phyloP scores from a whole-genome alignment of 2,329 filamentous ascomycete genomes.

The Clathrospora elynae region DNA sequence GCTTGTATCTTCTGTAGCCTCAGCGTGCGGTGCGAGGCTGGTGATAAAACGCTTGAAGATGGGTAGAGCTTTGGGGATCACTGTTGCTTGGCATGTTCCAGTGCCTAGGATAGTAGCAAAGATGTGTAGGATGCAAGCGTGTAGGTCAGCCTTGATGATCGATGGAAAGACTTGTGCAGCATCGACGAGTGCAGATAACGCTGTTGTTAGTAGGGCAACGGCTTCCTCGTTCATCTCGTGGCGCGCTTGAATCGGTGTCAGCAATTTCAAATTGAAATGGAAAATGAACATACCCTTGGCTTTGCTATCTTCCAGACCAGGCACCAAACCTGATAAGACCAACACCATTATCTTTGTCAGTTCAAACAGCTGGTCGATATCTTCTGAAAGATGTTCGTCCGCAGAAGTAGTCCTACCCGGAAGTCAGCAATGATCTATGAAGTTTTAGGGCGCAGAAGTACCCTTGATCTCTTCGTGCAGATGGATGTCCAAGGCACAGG shows the following conservation, averaged over 20 bases:
- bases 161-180: slow-evolving; percentile 94
- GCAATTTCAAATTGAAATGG: background rate
- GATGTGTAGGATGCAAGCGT: slow-evolving; percentile 95
- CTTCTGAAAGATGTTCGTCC: slow-evolving; percentile 84
- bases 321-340: slow-evolving; percentile 84
- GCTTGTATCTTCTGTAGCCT: slow-evolving; percentile 58
- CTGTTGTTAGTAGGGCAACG: slow-evolving; percentile 75
- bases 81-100: slow-evolving; percentile 80
- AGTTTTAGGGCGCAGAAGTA: slow-evolving; percentile 42
- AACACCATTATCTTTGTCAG: slow-evolving; percentile 94
- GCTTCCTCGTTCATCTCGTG: slow-evolving; percentile 88
- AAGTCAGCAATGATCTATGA: slow-evolving; percentile 8
- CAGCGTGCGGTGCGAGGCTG: slow-evolving; percentile 63
- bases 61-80: slow-evolving; percentile 87
- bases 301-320: slow-evolving; percentile 71
- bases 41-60: slow-evolving; percentile 90
- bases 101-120: slow-evolving; percentile 92
- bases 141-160: slow-evolving; percentile 94
- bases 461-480: slow-evolving; percentile 71
- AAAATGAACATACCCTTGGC: slow-evolving; percentile 32
- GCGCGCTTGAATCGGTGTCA: slow-evolving; percentile 60
- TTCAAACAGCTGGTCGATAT: slow-evolving; percentile 97
- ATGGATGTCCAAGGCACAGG: slow-evolving; percentile 88
- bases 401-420: slow-evolving; percentile 39
- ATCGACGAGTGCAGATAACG: slow-evolving; percentile 87